A percentile compares a stretch with the other conserved stretches of the same genome.
Conservation (phyloP, 768 basidiomycete genomes). For the Lentinula boryana region DNA sequence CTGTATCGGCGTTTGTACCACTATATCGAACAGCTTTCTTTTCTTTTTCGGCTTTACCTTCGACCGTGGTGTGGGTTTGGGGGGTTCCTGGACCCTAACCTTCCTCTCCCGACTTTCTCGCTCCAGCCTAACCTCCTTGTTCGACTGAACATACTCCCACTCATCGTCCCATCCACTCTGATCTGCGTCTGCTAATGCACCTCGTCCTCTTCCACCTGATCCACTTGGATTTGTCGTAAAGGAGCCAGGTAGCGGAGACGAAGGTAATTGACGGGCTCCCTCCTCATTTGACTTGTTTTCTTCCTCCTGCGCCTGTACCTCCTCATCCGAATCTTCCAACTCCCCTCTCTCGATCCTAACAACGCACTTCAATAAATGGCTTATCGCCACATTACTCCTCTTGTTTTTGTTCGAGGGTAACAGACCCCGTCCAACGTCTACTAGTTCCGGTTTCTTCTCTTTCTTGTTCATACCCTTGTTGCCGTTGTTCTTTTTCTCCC, state of each 20-base stretch:
- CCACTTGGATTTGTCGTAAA: neutral
- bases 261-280: neutral
- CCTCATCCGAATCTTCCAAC: conserved; percentile 43
- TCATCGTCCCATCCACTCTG: conserved; percentile 1
- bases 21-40: conserved; percentile 82
- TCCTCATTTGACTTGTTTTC: neutral
- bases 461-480: neutral
- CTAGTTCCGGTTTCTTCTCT: neutral
- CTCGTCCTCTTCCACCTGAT: neutral
- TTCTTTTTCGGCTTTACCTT: conserved; percentile 63
- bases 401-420: conserved; percentile 79
- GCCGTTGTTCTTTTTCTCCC: neutral
- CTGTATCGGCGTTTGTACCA: conserved; percentile 79
- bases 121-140: neutral
- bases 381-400: conserved; percentile 65
- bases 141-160: neutral
- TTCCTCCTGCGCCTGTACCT: conserved; percentile 16
- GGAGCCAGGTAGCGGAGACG: neutral
- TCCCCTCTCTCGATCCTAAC: conserved; percentile 65
- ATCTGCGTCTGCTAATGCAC: neutral
- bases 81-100: neutral
- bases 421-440: conserved; percentile 25
- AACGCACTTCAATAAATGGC: conserved; percentile 75
- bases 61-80: conserved; percentile 27
- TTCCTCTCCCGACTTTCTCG: neutral